Base-by-base conservation (phyloP, 2,329 filamentous ascomycete genomes). In the Pseudocercospora pini-densiflorae region DNA sequence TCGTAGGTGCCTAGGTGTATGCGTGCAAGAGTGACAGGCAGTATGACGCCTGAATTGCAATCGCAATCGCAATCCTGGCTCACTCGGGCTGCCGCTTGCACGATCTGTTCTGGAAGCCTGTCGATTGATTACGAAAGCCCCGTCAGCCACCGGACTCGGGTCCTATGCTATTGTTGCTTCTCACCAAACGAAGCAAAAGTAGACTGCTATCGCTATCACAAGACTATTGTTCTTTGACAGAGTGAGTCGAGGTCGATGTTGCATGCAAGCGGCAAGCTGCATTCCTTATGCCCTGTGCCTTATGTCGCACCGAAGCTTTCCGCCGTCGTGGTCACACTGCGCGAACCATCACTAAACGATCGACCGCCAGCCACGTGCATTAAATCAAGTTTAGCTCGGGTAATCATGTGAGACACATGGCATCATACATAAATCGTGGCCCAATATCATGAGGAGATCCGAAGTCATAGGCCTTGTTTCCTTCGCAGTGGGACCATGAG, bases 21-120 rank as follows among this genome's bases (percentile, higher is more conserved):
- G 55, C 8, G 53, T 29, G n/a, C 23, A 12, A 29, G 40, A 43
- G 40, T 43, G 40, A 43, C 16, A 43, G 40, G 40, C 40, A 43
- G 40, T 43, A 43, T n/a, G 40, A 43, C 23, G 45, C 45, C 45
- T 51, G 45, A 36, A 36, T 36, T 12, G 12, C 33, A 36, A 36
- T 36, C 33, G 33, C 33, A 36, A 36, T 36, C 33, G 33, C 33
- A 36, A 36, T 36, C 33, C 12, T 12, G 33, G 33, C 33, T 36
- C 40, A 19, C 40, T 43, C 5, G 5, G 14, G 5, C 36, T 40
- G 14, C 36, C 14, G 33, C 33, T 21, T 27, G 29, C 43, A 47
- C 45, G 19, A 49, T 24, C 19, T 7, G 45, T 21, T 49, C 21
- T 64, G 62, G 62, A 60, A 60, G 62, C 55, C 57, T 31, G 47